Evolutionary conservation across 108 stramenopile species (phyloP).

Genomic region (Mayamaea pseudoterrestris): DNA sequence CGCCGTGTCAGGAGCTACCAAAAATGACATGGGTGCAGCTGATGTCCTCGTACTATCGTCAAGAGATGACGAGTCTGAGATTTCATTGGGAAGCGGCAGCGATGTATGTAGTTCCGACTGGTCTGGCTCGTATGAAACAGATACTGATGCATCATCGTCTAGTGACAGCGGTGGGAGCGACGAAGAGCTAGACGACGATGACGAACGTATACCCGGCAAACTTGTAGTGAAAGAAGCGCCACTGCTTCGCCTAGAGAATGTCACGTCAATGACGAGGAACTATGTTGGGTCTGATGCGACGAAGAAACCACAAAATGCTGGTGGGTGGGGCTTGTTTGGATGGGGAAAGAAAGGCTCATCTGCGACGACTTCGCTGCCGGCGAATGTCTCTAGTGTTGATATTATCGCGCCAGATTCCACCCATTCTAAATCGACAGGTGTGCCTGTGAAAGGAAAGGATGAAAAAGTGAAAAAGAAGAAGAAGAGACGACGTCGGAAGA

Average conservation of each 20-base stretch:
- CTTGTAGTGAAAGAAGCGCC: constrained; percentile 8
- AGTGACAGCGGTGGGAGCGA: no score
- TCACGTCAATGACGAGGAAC: constrained; percentile 6
- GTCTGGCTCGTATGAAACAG: neutral
- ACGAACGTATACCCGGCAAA: constrained; percentile 2
- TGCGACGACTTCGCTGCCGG: no score
- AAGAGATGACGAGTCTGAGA: neutral
- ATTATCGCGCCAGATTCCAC: no score
- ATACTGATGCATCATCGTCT: no score
- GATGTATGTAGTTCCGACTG: neutral
- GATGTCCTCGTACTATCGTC: neutral
- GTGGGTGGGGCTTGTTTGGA: constrained; percentile 1
- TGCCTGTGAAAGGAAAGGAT: neutral
- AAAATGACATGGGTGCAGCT: neutral
- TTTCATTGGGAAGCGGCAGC: neutral
- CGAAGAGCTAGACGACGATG: no score
- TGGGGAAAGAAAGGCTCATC: neutral
- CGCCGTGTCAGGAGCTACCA: neutral
- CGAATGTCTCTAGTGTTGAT: no score
- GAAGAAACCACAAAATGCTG: neutral
- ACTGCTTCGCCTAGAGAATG: constrained; percentile 8
- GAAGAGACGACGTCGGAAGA: no score
- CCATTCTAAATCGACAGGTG: no score
- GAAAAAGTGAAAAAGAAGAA: constrained; percentile 6
- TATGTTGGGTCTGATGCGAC: neutral